Conservation (phyloP, 1,139 yeast genomes). For the Arxiozyma slooffiae region DNA sequence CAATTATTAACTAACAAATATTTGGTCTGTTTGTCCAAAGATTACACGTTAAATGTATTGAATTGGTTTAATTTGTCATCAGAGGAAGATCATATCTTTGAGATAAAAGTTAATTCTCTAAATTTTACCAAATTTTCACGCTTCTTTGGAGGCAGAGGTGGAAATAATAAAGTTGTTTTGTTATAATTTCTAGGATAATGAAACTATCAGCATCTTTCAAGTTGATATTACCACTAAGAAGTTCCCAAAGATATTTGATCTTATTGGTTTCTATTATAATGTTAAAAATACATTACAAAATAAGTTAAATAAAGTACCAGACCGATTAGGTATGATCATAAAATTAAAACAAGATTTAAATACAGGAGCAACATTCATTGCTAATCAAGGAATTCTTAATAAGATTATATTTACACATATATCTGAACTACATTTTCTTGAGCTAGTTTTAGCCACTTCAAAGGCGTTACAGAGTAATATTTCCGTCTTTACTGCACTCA, state of each 20-base stretch:
- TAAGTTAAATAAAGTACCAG: constrained; percentile 6
- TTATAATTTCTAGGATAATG: constrained; percentile 26
- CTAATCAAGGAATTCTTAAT: constrained; percentile 11
- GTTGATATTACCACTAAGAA: constrained; percentile 15
- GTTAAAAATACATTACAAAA: constrained; percentile 6
- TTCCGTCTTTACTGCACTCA: constrained; percentile 5
- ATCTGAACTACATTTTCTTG: constrained; percentile 24
- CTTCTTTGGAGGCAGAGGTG: background rate
- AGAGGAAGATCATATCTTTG: constrained; percentile 11
- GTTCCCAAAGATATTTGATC: constrained; percentile 17
- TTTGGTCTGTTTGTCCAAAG: constrained; percentile 21
- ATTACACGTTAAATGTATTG: constrained; percentile 22
- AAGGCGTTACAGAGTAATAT: constrained; percentile 9
- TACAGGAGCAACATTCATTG: constrained; percentile 16
- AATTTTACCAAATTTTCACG: constrained; percentile 26
- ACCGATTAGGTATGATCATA: constrained; percentile 27
- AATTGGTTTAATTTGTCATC: background rate
- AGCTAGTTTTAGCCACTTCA: constrained; percentile 15
- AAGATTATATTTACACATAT: constrained; percentile 18
- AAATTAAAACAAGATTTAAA: constrained; percentile 10
- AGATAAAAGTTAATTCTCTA: constrained; percentile 27
- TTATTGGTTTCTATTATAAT: constrained; percentile 13
- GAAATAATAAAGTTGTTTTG: constrained; percentile 18
- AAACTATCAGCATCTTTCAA: constrained; percentile 23
- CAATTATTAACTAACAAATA: constrained; percentile 8